Base-by-base conservation (phyloP, 202 grass and related monocot species). In the Cymbopogon flexuosus region DNA sequence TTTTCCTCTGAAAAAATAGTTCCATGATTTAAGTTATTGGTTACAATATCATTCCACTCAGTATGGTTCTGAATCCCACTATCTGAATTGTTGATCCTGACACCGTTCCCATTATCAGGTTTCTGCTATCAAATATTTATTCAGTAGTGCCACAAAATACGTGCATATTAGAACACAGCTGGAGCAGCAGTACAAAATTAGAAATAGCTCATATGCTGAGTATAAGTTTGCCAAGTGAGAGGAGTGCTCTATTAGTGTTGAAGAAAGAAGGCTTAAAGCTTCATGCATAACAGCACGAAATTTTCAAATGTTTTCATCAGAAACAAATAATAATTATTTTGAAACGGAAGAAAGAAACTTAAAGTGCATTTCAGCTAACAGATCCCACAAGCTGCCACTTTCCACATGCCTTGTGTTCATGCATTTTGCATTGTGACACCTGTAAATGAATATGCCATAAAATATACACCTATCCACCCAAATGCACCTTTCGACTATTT, bases 41-140 rank as follows among this genome's bases (percentile, higher is more conserved):
- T 36, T 71, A 10, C 45, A 70, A 71, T 11, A 6, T 22, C 72
- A 82, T 60, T 71, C 79, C 29, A 39, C 56, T 36, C n/a, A 31
- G 42, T 49, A 31, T 23, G 14, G 15, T 71, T 71, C 68, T 71
- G 68, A 31, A 71, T 49, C 56, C 22, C 64, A 77, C 18, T 47
- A 37, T 77, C 54, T 76, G 71, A 68, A 40, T 81, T 62, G 31
- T 70, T 51, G 41, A 81, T 70, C 19, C 65, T 65, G 67, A 16
- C 12, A 39, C 5, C 63, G 56, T 31, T 56, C 5, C 65, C 18
- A 5, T 63, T 63, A 35, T 75, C 56, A 82, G n/a, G 54, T 82
- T 82, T 87, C 42, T 87, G 56, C 21, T n/a, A 68, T 57, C 51
- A 62, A 79, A 86, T 62, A 62, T 34, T 51, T 81, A 15, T 62